Percentiles rank a stretch among this genome's conserved stretches.
These are phyloP conservation scores for Boeremia lycopersici DNA, from an alignment of 2,329 filamentous ascomycete genomes.

Conservation along the genomic window DNA sequence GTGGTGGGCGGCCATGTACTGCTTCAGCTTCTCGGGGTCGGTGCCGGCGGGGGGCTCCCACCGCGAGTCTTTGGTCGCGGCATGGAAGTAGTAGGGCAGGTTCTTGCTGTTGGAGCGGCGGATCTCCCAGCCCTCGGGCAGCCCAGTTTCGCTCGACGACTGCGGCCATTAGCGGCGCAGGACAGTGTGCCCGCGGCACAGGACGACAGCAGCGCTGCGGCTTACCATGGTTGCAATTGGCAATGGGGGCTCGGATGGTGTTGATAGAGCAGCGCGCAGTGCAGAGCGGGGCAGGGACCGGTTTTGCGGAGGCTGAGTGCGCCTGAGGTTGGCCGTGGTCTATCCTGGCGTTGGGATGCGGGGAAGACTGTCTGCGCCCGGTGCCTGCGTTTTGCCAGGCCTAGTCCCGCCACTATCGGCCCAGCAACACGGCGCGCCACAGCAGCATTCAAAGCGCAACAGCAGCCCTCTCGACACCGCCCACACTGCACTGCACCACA, in stretches of 20 bases:
- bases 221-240: constrained; percentile 36
- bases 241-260: neutral
- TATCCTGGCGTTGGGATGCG: constrained; percentile 26
- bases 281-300: constrained; percentile 4
- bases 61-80: constrained; percentile 81
- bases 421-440: neutral
- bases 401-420: neutral
- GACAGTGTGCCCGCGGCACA: neutral
- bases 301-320: constrained; percentile 6
- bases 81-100: constrained; percentile 98
- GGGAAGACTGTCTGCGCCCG: constrained; percentile 20
- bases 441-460: neutral
- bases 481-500: no score
- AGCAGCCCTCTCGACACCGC: neutral
- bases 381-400: constrained; percentile 17
- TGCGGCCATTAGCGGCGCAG: constrained; percentile 31
- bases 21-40: constrained; percentile 89
- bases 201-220: constrained; percentile 7
- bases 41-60: constrained; percentile 93
- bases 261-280: neutral
- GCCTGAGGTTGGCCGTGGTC: constrained; percentile 20
- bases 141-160: constrained; percentile 59
- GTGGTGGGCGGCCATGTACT: constrained; percentile 91
- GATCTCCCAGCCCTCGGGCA: constrained; percentile 90
- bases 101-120: constrained; percentile 98